Conservation (phyloP, 768 basidiomycete genomes). For the Russula brevipes region DNA sequence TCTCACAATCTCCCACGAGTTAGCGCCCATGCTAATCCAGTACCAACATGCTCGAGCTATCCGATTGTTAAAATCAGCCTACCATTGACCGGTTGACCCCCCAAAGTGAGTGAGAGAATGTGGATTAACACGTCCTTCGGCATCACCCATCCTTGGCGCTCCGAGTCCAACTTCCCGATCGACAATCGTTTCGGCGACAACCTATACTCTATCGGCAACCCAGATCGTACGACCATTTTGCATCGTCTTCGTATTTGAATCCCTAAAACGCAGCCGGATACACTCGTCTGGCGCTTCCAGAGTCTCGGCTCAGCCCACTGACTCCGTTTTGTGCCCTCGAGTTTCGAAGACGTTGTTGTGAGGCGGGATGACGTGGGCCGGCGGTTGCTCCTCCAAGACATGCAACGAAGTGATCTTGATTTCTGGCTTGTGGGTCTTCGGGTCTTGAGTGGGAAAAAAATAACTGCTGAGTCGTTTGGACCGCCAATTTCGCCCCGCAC, state of each 20-base stretch:
- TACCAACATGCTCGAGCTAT: too few species aligned
- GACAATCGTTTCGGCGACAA: background rate
- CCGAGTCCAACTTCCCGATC: background rate
- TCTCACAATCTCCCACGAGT: too few species aligned
- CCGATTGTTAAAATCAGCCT: too few species aligned
- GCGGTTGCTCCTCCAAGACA: too few species aligned
- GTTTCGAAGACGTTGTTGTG: background rate
- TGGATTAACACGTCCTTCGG: too few species aligned
- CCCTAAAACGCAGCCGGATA: background rate
- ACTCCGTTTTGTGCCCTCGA: background rate
- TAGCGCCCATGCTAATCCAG: too few species aligned
- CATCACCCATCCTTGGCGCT: background rate
- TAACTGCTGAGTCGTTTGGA: background rate
- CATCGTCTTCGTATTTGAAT: background rate
- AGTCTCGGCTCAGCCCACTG: background rate
- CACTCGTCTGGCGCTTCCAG: background rate
- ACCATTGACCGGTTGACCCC: too few species aligned
- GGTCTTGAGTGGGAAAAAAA: background rate
- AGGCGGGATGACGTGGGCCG: background rate
- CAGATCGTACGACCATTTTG: background rate
- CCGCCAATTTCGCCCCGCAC: background rate
- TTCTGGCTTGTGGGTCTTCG: background rate
- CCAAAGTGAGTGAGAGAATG: too few species aligned
- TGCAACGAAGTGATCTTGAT: background rate
- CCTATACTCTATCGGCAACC: background rate